These are phyloP conservation scores for Boletus sp. DNA, from an alignment of 1,284 basidiomycete genomes.

Conservation along the genomic window DNA sequence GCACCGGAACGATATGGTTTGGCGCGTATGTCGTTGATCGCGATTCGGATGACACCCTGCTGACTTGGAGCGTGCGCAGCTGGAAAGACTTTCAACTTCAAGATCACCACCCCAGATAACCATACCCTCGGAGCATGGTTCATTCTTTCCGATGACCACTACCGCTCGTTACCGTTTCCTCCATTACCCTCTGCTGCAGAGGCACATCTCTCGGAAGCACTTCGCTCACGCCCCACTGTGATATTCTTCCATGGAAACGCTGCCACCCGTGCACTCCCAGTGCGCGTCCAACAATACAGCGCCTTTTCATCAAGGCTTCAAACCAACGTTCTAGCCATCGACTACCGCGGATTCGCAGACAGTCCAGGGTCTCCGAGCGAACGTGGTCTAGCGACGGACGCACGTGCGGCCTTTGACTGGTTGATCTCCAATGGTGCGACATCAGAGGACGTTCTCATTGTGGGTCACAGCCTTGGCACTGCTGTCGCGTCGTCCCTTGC, in stretches of 20 bases:
- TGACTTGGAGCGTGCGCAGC: slow-evolving; percentile 42
- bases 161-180: slow-evolving; percentile 47
- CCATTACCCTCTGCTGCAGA: slow-evolving; percentile 34
- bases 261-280: slow-evolving; percentile 66
- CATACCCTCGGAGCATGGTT: slow-evolving; percentile 89
- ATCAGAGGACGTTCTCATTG: slow-evolving; percentile 61
- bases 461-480: slow-evolving; percentile 84
- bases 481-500: slow-evolving; percentile 69
- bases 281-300: slow-evolving; percentile 64
- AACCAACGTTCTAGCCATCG: slow-evolving; percentile 80
- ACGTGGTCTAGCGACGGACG: slow-evolving; percentile 73
- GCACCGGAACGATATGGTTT: slow-evolving; percentile 77
- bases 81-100: slow-evolving; percentile 74
- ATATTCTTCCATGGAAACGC: slow-evolving; percentile 93
- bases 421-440: slow-evolving; percentile 58
- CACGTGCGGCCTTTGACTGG: slow-evolving; percentile 81
- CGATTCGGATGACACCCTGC: not conserved
- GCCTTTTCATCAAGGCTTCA: slow-evolving; percentile 61
- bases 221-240: slow-evolving; percentile 68
- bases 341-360: slow-evolving; percentile 94
- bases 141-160: slow-evolving; percentile 70
- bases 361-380: slow-evolving; percentile 79
- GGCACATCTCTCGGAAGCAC: slow-evolving; percentile 42
- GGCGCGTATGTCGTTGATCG: slow-evolving; percentile 59
- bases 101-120: slow-evolving; percentile 73